These are phyloP conservation scores for Fraxinus angustifolia DNA, from an alignment of 305 asterid species.

Conservation along the genomic window DNA sequence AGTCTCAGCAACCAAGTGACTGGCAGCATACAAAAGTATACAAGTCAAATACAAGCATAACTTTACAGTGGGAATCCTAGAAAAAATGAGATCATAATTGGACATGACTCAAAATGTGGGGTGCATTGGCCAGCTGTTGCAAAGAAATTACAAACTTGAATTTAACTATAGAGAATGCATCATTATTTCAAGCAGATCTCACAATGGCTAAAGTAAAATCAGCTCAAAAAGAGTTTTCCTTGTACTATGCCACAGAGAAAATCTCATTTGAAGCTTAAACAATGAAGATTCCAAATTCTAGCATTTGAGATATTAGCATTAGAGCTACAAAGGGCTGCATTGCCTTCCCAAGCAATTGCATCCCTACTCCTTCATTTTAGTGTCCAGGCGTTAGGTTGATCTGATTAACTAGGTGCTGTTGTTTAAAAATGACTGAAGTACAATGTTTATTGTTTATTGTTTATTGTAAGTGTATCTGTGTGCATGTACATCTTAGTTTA, in stretches of 20 bases:
- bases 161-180: not conserved
- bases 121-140: not conserved
- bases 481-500: not conserved
- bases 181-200: not conserved
- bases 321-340: not conserved
- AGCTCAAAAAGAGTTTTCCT: not conserved
- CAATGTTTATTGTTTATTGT: not conserved
- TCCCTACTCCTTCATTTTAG: not conserved
- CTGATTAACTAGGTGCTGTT: not conserved
- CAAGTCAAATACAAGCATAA: conserved; percentile 9
- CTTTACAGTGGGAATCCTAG: not conserved
- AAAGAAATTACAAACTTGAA: not conserved
- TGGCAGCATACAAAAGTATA: conserved; percentile 33
- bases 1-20: conserved; percentile 75
- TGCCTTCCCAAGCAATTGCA: not conserved
- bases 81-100: not conserved
- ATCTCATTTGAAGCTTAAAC: not conserved
- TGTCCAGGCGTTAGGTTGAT: not conserved
- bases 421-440: not conserved
- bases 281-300: not conserved
- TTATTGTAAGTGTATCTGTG: not conserved
- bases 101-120: not conserved
- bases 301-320: not conserved
- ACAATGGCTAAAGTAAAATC: not conserved
- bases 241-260: not conserved